These are phyloP conservation scores for Buddleja alternifolia DNA, from an alignment of 257 asterid genomes.

Conservation along the genomic window DNA sequence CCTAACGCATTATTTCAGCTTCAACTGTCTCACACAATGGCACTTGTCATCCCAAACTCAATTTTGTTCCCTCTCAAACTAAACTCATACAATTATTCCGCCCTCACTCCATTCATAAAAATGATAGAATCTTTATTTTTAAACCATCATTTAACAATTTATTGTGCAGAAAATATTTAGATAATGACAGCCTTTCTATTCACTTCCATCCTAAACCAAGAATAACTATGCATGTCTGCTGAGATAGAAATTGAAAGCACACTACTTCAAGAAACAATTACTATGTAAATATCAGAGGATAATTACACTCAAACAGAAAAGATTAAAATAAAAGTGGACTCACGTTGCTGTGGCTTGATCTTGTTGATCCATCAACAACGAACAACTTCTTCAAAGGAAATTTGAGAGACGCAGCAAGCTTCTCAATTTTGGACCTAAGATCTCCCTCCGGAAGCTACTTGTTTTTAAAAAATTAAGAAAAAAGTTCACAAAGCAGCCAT, in stretches of 20 bases:
- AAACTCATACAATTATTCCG: conserved; percentile 2
- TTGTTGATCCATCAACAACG: conserved; percentile 98
- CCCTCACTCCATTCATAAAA: conserved; percentile 15
- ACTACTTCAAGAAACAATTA: background rate
- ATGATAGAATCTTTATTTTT: background rate
- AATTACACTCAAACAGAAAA: conserved; percentile 6
- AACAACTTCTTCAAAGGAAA: conserved; percentile 93
- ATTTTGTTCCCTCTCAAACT: conserved; percentile 4
- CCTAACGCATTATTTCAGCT: conserved; percentile 4
- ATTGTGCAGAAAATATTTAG: background rate
- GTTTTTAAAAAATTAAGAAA: conserved; percentile 23
- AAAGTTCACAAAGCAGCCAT: background rate
- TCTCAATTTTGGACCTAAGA: conserved; percentile 83
- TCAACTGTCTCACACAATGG: background rate
- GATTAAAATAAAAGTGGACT: conserved; percentile 35
- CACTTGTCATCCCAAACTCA: conserved; percentile 6
- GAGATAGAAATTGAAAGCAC: background rate
- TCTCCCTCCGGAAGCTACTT: conserved; percentile 89
- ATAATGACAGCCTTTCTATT: background rate
- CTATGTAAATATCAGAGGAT: background rate
- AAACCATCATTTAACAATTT: background rate
- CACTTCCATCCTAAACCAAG: conserved; percentile 12
- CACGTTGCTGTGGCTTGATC: conserved; percentile 99
- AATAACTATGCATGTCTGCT: background rate
- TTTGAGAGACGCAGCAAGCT: conserved; percentile 83